These are phyloP conservation scores for Hemisphaericaspora subhashii DNA, from an alignment of 1,139 yeast species.

Conservation along the genomic window DNA sequence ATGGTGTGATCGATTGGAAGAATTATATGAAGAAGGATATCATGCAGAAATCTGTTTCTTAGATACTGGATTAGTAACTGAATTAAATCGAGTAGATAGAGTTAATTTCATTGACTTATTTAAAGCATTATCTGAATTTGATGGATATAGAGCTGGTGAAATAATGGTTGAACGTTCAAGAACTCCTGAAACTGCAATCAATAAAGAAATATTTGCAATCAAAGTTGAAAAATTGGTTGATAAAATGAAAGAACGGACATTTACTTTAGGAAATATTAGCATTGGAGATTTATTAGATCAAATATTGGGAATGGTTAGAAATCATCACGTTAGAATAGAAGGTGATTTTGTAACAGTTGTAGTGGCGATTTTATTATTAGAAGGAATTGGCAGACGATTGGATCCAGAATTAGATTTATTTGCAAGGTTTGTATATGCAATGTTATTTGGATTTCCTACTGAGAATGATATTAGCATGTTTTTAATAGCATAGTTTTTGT, in stretches of 20 bases:
- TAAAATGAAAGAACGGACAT: slow-evolving; percentile 81
- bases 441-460: slow-evolving; percentile 59
- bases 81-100: slow-evolving; percentile 73
- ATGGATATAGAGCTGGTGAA: slow-evolving; percentile 93
- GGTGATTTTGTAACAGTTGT: slow-evolving; percentile 94
- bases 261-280: slow-evolving; percentile 87
- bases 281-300: slow-evolving; percentile 89
- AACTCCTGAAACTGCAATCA: slow-evolving; percentile 89
- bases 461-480: slow-evolving; percentile 25
- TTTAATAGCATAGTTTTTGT: slow-evolving; percentile 10
- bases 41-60: slow-evolving; percentile 87
- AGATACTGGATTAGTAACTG: slow-evolving; percentile 93
- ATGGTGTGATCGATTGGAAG: slow-evolving; percentile 52
- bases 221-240: slow-evolving; percentile 83
- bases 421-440: slow-evolving; percentile 84
- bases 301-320: slow-evolving; percentile 86
- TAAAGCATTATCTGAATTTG: slow-evolving; percentile 85
- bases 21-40: slow-evolving; percentile 60
- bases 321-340: slow-evolving; percentile 96
- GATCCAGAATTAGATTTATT: slow-evolving; percentile 92
- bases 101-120: slow-evolving; percentile 86
- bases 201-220: slow-evolving; percentile 80
- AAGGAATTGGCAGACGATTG: slow-evolving; percentile 92
- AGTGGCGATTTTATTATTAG: slow-evolving; percentile 83
- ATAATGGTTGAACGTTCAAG: slow-evolving; percentile 91